These are phyloP conservation scores for Naganishia sp. DNA, from an alignment of 1,284 basidiomycete species.

Conservation along the genomic window DNA sequence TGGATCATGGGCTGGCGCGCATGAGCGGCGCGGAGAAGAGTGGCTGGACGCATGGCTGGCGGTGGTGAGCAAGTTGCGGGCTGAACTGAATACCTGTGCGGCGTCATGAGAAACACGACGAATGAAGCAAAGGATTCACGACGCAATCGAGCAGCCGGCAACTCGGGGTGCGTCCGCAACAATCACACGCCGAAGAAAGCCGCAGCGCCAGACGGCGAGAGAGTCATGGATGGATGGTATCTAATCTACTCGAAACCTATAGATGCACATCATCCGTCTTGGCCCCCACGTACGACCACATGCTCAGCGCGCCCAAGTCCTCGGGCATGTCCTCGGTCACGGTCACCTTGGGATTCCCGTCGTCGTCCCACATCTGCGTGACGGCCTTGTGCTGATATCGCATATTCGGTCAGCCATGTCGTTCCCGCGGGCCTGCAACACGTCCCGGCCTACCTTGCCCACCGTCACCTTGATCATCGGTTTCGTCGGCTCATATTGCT, in stretches of 20 bases:
- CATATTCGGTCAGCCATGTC: background rate
- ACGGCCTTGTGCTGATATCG: constrained; percentile 26
- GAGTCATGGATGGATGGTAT: background rate
- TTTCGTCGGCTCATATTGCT: constrained; percentile 60
- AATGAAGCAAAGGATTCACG: too few relatives aligned
- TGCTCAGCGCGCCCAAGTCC: constrained; percentile 57
- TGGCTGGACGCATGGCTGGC: constrained; percentile 26
- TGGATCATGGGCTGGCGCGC: constrained; percentile 65
- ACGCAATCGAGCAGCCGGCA: constrained; percentile 6
- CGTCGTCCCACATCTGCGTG: constrained; percentile 58
- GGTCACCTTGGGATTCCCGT: constrained; percentile 56
- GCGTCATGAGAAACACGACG: too few relatives aligned
- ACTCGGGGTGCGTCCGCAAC: constrained; percentile 1
- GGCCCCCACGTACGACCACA: constrained; percentile 57
- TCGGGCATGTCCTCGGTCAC: constrained; percentile 56
- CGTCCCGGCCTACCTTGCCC: constrained; percentile 54
- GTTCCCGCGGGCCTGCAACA: background rate
- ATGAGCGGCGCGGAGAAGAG: constrained; percentile 18
- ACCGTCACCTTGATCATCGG: constrained; percentile 72
- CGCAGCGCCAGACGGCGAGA: background rate
- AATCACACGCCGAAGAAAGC: background rate
- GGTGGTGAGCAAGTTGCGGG: background rate
- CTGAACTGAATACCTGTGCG: background rate
- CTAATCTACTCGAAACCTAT: background rate
- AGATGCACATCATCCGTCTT: constrained; percentile 29